Percentiles rank a stretch among this genome's conserved stretches.
These are phyloP conservation scores for Apophysomyces ossiformis DNA, from an alignment of 371 early-diverging fungal species.

Conservation along the genomic window DNA sequence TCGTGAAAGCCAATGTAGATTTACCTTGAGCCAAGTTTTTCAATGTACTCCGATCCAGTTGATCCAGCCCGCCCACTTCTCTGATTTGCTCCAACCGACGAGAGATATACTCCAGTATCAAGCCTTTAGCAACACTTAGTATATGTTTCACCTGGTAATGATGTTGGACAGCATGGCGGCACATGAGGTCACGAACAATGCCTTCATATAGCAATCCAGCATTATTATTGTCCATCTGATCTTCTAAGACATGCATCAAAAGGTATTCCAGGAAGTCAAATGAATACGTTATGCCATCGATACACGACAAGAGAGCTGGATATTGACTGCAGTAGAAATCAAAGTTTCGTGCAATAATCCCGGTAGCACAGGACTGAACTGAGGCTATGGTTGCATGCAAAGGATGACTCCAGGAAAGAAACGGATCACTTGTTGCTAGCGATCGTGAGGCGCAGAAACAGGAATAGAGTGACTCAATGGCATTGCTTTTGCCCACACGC, in stretches of 20 bases:
- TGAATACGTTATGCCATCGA: constrained; percentile 40
- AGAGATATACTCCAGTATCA: constrained; percentile 25
- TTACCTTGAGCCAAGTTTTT: constrained; percentile 34
- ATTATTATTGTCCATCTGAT: constrained; percentile 31
- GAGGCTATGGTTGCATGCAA: not conserved
- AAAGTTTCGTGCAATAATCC: constrained; percentile 21
- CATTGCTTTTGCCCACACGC: constrained; percentile 20
- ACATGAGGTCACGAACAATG: constrained; percentile 35
- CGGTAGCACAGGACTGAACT: not conserved
- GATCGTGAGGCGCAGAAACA: constrained; percentile 20
- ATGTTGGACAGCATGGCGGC: constrained; percentile 31
- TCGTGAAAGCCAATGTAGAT: no score
- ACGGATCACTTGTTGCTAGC: constrained; percentile 15
- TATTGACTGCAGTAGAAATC: constrained; percentile 34
- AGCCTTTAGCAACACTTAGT: constrained; percentile 26
- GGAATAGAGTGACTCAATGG: constrained; percentile 26
- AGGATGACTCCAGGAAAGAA: constrained; percentile 17
- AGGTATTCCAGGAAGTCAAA: constrained; percentile 34
- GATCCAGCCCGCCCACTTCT: constrained; percentile 17
- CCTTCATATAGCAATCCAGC: constrained; percentile 31
- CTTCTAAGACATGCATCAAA: constrained; percentile 19
- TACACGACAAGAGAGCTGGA: constrained; percentile 36
- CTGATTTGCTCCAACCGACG: constrained; percentile 22
- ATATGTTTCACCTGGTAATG: constrained; percentile 24
- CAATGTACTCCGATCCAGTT: constrained; percentile 27